phyloP scores from a whole-genome alignment of 441 rosid genomes.

The Dalechampia spathulata region DNA sequence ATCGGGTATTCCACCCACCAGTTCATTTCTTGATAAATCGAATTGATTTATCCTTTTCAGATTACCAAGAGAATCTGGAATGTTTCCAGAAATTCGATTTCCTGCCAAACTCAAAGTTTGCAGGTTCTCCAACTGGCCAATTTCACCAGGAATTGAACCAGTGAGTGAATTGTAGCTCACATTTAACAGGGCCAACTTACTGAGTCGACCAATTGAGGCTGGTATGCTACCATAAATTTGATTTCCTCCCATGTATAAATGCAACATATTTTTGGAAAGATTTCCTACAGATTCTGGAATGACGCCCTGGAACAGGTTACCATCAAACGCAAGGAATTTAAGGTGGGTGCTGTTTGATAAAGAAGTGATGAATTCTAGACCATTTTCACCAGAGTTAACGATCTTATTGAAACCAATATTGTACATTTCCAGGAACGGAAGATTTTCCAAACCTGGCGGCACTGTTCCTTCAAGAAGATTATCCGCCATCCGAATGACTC shows the following conservation, averaged over 20 bases:
- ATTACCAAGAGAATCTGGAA: conserved; percentile 31
- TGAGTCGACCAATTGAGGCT: conserved; percentile 24
- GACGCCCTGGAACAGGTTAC: conserved; percentile 33
- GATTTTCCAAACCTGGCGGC: conserved; percentile 33
- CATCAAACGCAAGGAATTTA: conserved; percentile 36
- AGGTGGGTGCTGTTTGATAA: conserved; percentile 34
- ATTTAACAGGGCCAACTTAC: conserved; percentile 31
- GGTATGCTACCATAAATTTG: conserved; percentile 20
- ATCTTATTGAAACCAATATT: conserved; percentile 34
- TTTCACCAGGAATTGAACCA: conserved; percentile 36
- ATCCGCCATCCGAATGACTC: conserved; percentile 27
- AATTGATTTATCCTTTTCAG: conserved; percentile 27
- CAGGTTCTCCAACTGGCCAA: conserved; percentile 28
- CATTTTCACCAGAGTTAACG: conserved; percentile 19
- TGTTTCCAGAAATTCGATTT: conserved; percentile 32
- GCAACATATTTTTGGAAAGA: conserved; percentile 26
- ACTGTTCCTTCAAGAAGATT: conserved; percentile 39
- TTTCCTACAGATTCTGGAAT: conserved; percentile 38
- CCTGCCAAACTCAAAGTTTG: conserved; percentile 30
- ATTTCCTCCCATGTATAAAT: conserved; percentile 36
- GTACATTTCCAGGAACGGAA: conserved; percentile 36
- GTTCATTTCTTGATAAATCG: conserved; percentile 34
- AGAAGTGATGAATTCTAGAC: conserved; percentile 31
- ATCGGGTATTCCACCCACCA: conserved; percentile 30
- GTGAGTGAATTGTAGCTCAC: conserved; percentile 33